Conservation (phyloP, 2,329 filamentous ascomycete genomes). For the Tolypocladium inflatum region DNA sequence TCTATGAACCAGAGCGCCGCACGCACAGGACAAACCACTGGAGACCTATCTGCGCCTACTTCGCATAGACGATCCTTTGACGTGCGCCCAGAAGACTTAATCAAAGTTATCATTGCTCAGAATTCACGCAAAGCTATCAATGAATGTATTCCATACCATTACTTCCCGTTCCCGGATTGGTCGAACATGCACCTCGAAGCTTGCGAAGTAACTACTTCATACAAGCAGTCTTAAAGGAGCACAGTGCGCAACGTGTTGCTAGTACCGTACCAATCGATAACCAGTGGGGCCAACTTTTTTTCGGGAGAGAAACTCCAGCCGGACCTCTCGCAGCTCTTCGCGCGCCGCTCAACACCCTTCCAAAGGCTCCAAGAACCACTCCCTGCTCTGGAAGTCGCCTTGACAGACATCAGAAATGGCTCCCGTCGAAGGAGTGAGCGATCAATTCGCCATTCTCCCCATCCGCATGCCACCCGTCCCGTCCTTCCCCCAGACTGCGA, state of each 20-base stretch:
- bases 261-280: neutral
- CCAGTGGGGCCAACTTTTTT: neutral
- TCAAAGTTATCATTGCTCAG: no score
- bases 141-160: no score
- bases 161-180: no score
- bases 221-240: neutral
- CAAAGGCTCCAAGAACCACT: neutral
- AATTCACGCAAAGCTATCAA: no score
- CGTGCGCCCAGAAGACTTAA: no score
- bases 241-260: neutral
- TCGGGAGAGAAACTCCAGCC: neutral
- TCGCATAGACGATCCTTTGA: no score
- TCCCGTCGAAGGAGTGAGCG: slow-evolving; percentile 15
- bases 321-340: neutral
- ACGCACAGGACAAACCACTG: neutral
- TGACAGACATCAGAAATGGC: slow-evolving; percentile 14
- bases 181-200: no score
- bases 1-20: neutral
- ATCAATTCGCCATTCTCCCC: slow-evolving; percentile 61
- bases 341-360: neutral
- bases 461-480: slow-evolving; percentile 55
- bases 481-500: slow-evolving; percentile 51
- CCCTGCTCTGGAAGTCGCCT: no score
- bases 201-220: no score
- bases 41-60: neutral